phyloP scores from a whole-genome alignment of 345 rosid genomes.

The Salix dunnii region DNA sequence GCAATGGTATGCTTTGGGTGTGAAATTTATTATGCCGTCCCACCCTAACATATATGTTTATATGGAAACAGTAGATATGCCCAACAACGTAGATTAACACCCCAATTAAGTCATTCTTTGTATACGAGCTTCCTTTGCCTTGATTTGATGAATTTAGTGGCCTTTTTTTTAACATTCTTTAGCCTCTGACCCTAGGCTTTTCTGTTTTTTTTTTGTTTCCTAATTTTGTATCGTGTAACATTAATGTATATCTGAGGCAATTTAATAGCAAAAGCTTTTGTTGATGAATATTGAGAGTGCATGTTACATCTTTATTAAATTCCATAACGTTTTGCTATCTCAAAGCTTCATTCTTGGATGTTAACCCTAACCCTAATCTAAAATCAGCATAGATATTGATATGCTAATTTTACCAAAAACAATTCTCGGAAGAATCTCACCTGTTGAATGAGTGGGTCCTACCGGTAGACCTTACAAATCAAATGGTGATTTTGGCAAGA shows the following conservation, averaged over 20 bases:
- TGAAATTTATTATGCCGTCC: constrained; percentile 19
- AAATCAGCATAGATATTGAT: too few relatives aligned
- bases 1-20: constrained; percentile 25
- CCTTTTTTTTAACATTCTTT: constrained; percentile 21
- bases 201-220: constrained; percentile 1
- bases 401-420: not conserved
- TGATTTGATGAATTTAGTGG: constrained; percentile 28
- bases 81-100: constrained; percentile 43
- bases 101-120: constrained; percentile 44
- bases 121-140: constrained; percentile 29
- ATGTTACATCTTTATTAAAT: not conserved
- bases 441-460: not conserved
- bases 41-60: constrained; percentile 33
- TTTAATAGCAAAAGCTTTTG: constrained; percentile 21
- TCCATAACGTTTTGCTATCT: not conserved
- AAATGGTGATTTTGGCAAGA: not conserved
- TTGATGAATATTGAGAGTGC: not conserved
- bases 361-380: not conserved
- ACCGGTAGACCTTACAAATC: not conserved
- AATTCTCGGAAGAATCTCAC: not conserved
- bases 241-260: constrained; percentile 56
- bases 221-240: constrained; percentile 43
- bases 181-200: constrained; percentile 24
- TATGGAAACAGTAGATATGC: constrained; percentile 32
- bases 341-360: not conserved